phyloP scores from a whole-genome alignment of 2,329 filamentous ascomycete genomes.

The Magnaporthiopsis rhizophila region DNA sequence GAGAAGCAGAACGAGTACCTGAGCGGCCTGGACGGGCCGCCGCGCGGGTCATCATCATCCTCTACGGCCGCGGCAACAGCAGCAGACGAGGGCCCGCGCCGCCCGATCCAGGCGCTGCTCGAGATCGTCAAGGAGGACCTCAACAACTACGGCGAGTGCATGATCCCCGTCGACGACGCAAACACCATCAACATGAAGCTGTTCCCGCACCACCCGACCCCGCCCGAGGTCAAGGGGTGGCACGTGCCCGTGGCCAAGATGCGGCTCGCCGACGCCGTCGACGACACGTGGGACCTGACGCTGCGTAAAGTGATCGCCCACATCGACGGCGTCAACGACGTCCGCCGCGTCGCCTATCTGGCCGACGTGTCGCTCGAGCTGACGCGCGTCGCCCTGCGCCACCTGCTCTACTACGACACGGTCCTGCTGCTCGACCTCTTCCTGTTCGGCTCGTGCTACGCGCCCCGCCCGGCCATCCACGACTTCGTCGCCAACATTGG shows the following conservation, averaged over 20 bases:
- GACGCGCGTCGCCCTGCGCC: conserved; percentile 76
- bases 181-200: conserved; percentile 96
- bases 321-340: conserved; percentile 86
- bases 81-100: conserved; percentile 38
- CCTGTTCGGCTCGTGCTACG: conserved; percentile 88
- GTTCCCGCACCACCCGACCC: conserved; percentile 73
- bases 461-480: conserved; percentile 67
- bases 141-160: conserved; percentile 96
- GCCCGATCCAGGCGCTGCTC: conserved; percentile 75
- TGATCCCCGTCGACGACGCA: conserved; percentile 92
- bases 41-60: conserved; percentile 9
- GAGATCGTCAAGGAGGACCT: conserved; percentile 78
- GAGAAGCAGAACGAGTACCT: conserved; percentile 88
- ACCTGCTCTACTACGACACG: conserved; percentile 89
- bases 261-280: conserved; percentile 54
- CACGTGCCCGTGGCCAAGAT: conserved; percentile 78
- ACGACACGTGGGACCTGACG: conserved; percentile 67
- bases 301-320: conserved; percentile 72
- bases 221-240: conserved; percentile 73
- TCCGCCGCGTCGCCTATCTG: conserved; percentile 75
- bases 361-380: conserved; percentile 83
- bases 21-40: conserved; percentile 29
- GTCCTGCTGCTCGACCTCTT: conserved; percentile 89
- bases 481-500: conserved; percentile 69
- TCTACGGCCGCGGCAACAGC: too few species aligned